A percentile compares a stretch with the other conserved stretches of the same genome.
These are phyloP conservation scores for Oryza meyeriana DNA, from an alignment of 176 grass and related monocot species.

Conservation along the genomic window DNA sequence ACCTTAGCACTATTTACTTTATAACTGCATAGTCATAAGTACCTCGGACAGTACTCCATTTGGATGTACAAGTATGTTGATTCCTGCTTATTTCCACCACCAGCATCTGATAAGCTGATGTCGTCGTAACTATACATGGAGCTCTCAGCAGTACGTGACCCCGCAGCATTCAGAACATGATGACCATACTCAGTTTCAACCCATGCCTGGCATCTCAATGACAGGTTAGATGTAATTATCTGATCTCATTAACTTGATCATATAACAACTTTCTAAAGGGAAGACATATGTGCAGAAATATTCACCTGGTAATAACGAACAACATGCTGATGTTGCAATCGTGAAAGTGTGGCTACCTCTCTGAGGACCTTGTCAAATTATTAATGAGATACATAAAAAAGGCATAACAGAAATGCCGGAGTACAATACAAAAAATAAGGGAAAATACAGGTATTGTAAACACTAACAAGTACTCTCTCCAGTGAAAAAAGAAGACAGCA, in stretches of 20 bases:
- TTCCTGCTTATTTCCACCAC: slow-evolving; percentile 70
- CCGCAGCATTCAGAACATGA: slow-evolving; percentile 50
- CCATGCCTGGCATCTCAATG: slow-evolving; percentile 74
- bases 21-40: neutral
- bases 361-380: slow-evolving; percentile 72
- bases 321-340: slow-evolving; percentile 96
- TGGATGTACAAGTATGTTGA: slow-evolving; percentile 95
- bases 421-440: slow-evolving; percentile 24
- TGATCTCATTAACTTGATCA: slow-evolving; percentile 29
- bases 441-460: neutral
- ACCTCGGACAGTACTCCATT: slow-evolving; percentile 99
- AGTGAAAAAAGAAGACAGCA: neutral
- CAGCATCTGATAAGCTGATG: slow-evolving; percentile 57
- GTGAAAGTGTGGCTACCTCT: slow-evolving; percentile 93
- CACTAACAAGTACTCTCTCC: neutral
- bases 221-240: slow-evolving; percentile 7
- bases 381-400: slow-evolving; percentile 48
- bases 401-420: slow-evolving; percentile 21
- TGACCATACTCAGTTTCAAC: slow-evolving; percentile 88
- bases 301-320: slow-evolving; percentile 95
- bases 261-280: neutral
- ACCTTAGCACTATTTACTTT: neutral
- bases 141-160: slow-evolving; percentile 66
- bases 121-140: slow-evolving; percentile 54
- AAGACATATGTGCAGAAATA: slow-evolving; percentile 27